Percentiles rank a stretch among this genome's conserved stretches.
Evolutionary conservation across 2,329 filamentous ascomycete genomes (phyloP).

Genomic region (Tolypocladium paradoxum): DNA sequence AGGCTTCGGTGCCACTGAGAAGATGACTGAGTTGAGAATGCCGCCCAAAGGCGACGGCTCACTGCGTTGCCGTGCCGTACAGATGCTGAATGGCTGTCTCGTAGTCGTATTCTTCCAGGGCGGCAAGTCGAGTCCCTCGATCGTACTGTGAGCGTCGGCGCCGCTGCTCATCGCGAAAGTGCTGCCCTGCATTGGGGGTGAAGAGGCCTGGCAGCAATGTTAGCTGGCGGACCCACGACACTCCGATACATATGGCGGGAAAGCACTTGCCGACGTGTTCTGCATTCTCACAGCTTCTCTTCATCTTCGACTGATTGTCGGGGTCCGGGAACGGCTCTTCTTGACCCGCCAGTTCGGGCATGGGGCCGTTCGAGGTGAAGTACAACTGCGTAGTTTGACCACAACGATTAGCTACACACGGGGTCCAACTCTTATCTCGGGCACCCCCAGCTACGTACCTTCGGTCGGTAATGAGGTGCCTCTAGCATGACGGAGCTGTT

Average conservation of each 20-base stretch:
- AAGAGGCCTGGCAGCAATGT: constrained; percentile 53
- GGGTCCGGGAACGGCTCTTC: constrained; percentile 69
- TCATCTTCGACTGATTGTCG: constrained; percentile 80
- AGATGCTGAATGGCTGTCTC: constrained; percentile 31
- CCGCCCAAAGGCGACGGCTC: background rate
- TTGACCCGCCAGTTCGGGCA: constrained; percentile 47
- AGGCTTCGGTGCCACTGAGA: background rate
- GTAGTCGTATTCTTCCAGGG: constrained; percentile 51
- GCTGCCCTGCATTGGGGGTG: constrained; percentile 65
- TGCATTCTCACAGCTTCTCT: constrained; percentile 77
- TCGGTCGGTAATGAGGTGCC: constrained; percentile 68
- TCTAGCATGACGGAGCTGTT: constrained; percentile 96
- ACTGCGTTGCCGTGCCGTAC: constrained; percentile 15
- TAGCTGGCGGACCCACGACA: background rate
- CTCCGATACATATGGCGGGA: background rate
- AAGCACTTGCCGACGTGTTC: constrained; percentile 61
- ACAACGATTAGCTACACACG: background rate
- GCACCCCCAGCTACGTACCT: constrained; percentile 38
- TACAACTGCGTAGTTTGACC: constrained; percentile 30
- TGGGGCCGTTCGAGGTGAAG: constrained; percentile 36
- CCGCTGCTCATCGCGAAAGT: constrained; percentile 64
- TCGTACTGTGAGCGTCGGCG: constrained; percentile 71
- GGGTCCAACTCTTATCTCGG: background rate
- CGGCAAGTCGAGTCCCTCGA: constrained; percentile 64
- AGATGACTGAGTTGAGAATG: background rate